Base-by-base conservation (phyloP, 2,329 filamentous ascomycete genomes). In the Fusarium scirpi region DNA sequence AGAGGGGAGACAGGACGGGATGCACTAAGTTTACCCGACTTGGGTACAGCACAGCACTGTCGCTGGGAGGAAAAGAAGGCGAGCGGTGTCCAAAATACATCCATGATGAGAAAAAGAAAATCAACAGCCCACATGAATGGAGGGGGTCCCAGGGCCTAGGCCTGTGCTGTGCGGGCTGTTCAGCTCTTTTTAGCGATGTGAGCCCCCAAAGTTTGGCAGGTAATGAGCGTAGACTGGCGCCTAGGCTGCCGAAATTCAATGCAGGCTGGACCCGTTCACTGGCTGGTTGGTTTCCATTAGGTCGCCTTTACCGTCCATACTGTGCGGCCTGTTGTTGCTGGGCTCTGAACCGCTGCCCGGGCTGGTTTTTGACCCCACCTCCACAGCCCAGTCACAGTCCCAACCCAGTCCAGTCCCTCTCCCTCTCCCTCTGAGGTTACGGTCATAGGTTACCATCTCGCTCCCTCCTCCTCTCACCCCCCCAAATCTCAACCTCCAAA, bases 401-500 rank as follows among this genome's bases (percentile, higher is more conserved):
- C 60, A 55, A 47, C 41, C 58, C 54, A 66, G 65, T 51, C 45
- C 61, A 65, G 61, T 70, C 70, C 57, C 59, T 66, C 55, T 51
- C 65, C 57, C 44, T 44, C 52, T 64, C 58, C 52, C 44, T 45
- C 52, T 64, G 48, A 58, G 56, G 49, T 54, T 62, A 58, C 69
- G 34, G 54, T 53, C 49, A 40, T 38, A 41, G 49, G 49, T 62
- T 62, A 45, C 59, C 62, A 61, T 43, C 65, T 51, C 55, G 61
- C 64, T 74, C 71, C 71, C 66, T 66, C 66, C 62, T 60, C 66
- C 72, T 69, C 62, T 74, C 72, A 73, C 72, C 70, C 72, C 29
- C 64, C 70, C 70, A 70, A 74, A 69, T 74, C 70, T 74, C 72
- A 68, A 74, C 66, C 72, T 74, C 49, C 72, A 71, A 73, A 74